A percentile compares a stretch with the other conserved stretches of the same genome.
phyloP scores from a whole-genome alignment of 768 basidiomycete species.

The Lentinus brumalis region DNA sequence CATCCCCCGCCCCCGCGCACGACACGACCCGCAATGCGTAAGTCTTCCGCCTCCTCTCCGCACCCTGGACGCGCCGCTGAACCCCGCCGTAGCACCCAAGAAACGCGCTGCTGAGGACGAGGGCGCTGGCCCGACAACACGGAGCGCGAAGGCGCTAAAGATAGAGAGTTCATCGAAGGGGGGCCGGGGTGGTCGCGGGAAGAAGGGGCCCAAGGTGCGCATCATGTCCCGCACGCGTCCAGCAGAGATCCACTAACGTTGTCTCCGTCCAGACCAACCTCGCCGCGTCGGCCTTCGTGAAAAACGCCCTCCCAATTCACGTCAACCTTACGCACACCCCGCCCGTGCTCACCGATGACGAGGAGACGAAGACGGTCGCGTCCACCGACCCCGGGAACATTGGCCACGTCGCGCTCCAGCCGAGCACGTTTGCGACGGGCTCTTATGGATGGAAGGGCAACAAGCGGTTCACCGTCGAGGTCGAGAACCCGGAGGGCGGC shows the following conservation, averaged over 20 bases:
- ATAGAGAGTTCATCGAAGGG: conserved; percentile 39
- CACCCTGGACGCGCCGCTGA: not conserved
- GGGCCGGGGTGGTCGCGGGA: conserved; percentile 37
- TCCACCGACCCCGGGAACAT: conserved; percentile 62
- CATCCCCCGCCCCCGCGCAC: no score
- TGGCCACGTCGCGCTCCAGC: conserved; percentile 54
- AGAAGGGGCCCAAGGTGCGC: conserved; percentile 51
- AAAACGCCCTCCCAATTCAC: conserved; percentile 70
- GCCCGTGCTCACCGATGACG: conserved; percentile 41
- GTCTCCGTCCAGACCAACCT: conserved; percentile 42
- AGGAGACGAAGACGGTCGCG: conserved; percentile 36
- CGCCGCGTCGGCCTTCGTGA: conserved; percentile 55
- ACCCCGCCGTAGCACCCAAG: conserved; percentile 9
- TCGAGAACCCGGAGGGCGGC: conserved; percentile 49
- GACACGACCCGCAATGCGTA: conserved; percentile 7
- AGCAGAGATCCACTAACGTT: not conserved
- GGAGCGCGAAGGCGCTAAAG: conserved; percentile 44
- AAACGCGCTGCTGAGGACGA: conserved; percentile 32
- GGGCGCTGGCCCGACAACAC: conserved; percentile 25
- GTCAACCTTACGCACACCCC: conserved; percentile 68
- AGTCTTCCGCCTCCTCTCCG: not conserved
- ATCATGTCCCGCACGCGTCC: conserved; percentile 3
- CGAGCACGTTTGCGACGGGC: conserved; percentile 68
- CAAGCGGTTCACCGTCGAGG: conserved; percentile 66
- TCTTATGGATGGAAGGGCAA: conserved; percentile 86